Percentiles rank a stretch among this genome's conserved stretches.
Conservation (phyloP, 495 filamentous ascomycete species). For the Annulohypoxylon nitens region DNA sequence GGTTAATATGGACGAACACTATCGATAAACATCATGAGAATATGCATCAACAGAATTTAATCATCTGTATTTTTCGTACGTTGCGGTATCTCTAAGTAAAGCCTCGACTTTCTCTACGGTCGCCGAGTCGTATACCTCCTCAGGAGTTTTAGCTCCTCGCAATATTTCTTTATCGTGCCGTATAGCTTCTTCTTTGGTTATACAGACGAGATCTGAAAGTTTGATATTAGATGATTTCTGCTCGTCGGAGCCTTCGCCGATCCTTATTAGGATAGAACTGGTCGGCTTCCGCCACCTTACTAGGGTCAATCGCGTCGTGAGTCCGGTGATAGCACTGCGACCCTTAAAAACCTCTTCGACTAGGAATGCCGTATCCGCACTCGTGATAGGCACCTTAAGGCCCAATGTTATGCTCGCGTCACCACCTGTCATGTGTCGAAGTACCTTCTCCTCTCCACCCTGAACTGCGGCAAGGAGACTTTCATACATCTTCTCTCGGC, state of each 20-base stretch:
- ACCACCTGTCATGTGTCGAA: slow-evolving; percentile 64
- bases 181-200: slow-evolving; percentile 95
- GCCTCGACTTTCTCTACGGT: slow-evolving; percentile 73
- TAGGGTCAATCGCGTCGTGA: slow-evolving; percentile 81
- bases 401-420: slow-evolving; percentile 71
- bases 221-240: slow-evolving; percentile 76
- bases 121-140: slow-evolving; percentile 77
- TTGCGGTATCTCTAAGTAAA: slow-evolving; percentile 65
- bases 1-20: not conserved
- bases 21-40: not conserved
- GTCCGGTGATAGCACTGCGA: slow-evolving; percentile 83
- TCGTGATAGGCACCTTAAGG: slow-evolving; percentile 80
- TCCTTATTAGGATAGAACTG: slow-evolving; percentile 59
- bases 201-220: slow-evolving; percentile 83
- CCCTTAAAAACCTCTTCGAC: slow-evolving; percentile 91
- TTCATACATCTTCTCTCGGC: slow-evolving; percentile 90
- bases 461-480: slow-evolving; percentile 78
- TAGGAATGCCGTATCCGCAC: slow-evolving; percentile 84
- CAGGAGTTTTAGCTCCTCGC: slow-evolving; percentile 72
- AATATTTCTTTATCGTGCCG: slow-evolving; percentile 85
- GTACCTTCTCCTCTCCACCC: slow-evolving; percentile 79
- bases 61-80: slow-evolving; percentile 52
- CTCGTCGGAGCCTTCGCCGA: slow-evolving; percentile 70
- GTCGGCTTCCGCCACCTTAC: slow-evolving; percentile 76
- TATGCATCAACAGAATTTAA: slow-evolving; percentile 13